Base-by-base conservation (phyloP, 306 rosid species). In the Senna tora region DNA sequence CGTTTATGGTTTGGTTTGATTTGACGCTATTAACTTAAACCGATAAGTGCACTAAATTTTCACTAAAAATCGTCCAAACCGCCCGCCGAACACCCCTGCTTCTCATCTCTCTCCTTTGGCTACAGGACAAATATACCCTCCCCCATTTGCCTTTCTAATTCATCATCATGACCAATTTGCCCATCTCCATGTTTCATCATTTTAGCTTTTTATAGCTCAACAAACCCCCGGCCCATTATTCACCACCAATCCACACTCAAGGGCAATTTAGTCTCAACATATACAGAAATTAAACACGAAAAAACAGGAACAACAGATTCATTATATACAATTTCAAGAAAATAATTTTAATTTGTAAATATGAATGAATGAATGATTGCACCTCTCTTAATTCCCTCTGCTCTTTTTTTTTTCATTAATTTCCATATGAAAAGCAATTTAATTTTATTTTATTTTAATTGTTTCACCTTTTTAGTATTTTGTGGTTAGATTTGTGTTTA, bases 381-480 rank as follows among this genome's bases (percentile, higher is more conserved):
- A 47, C 67, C 39, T 36, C 0, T 4, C 6, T 4, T n/a, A n/a
- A n/a, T 4, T 5, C 15, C 58, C 42, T 21, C 30, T 25, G 1
- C 30, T 3, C 30, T 25, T 25, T 54, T 49, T 53, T 16, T 33
- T 75, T 69, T 16, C 50, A 28, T 64, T 36, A 1, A 4, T 87
- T 79, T 74, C 74, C 43, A 71, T 59, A 14, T 32, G 78, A 60
- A 82, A 85, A 79, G 33, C 52, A 77, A 73, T 75, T 76, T 81
- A 75, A 77, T 73, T 73, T 56, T 9, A 49, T 80, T 68, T 78
- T 69, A 76, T 87, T 50, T 85, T 77, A 76, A 32, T 17, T 38
- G 5, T 71, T 79, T 79, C 78, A 67, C 75, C 54, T 7, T 52
- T 87, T 75, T 78, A 81, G 80, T 87, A 62, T 79, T 79, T 87